These are phyloP conservation scores for Mortierella sp. DNA, from an alignment of 371 early-diverging fungal genomes.

Conservation along the genomic window DNA sequence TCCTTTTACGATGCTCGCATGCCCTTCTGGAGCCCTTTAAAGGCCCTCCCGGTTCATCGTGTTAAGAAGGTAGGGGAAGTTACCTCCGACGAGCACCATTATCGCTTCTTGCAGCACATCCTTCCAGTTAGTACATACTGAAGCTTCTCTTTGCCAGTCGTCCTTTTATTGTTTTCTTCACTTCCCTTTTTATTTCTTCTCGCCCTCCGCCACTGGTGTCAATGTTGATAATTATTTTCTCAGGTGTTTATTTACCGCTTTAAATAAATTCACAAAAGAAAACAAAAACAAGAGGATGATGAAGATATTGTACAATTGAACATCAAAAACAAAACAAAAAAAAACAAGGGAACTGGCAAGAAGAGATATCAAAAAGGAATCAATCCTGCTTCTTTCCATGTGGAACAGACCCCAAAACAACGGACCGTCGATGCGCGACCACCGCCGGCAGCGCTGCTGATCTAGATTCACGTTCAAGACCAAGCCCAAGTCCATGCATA, in stretches of 20 bases:
- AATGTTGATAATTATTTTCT: too few relatives aligned
- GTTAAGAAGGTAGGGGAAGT: too few relatives aligned
- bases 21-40: too few relatives aligned
- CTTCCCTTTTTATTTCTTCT: neutral
- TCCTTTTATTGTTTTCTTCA: neutral
- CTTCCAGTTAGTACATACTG: neutral
- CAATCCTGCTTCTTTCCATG: neutral
- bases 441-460: neutral
- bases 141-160: too few relatives aligned
- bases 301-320: neutral
- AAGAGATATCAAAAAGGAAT: neutral
- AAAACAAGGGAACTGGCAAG: too few relatives aligned
- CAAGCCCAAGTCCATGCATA: neutral
- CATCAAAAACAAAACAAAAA: neutral
- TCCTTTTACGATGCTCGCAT: too few relatives aligned
- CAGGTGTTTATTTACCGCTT: too few relatives aligned
- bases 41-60: too few relatives aligned
- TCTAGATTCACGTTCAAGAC: neutral
- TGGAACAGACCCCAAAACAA: neutral
- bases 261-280: too few relatives aligned
- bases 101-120: neutral
- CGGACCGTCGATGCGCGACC: neutral
- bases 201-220: too few relatives aligned
- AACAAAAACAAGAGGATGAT: too few relatives aligned
- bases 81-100: neutral